Conservation (phyloP, 495 filamentous ascomycete genomes). For the Neurospora hispaniola region DNA sequence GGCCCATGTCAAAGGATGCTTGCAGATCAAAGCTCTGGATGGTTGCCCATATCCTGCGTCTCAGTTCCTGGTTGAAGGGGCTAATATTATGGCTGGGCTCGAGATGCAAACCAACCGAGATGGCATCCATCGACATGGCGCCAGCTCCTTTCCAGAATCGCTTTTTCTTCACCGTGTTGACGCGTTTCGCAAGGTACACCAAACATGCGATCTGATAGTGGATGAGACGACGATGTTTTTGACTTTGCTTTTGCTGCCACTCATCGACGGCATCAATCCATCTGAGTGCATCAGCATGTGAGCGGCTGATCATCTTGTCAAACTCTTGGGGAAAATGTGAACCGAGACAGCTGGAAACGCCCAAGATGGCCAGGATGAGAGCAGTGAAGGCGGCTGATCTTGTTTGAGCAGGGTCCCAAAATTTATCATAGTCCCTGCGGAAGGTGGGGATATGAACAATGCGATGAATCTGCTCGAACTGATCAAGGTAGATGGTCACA, state of each 20-base stretch:
- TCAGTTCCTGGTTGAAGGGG: constrained; percentile 53
- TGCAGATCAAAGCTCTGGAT: constrained; percentile 52
- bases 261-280: constrained; percentile 31
- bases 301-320: constrained; percentile 24
- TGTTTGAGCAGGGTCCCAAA: constrained; percentile 30
- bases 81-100: constrained; percentile 33
- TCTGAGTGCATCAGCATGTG: constrained; percentile 21
- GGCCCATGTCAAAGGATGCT: constrained; percentile 46
- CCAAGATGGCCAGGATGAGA: constrained; percentile 32
- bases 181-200: constrained; percentile 33
- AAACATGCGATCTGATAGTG: constrained; percentile 38
- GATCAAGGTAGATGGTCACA: constrained; percentile 32
- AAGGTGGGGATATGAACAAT: constrained; percentile 38
- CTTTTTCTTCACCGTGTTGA: constrained; percentile 38
- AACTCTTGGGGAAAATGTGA: constrained; percentile 23
- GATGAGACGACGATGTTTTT: constrained; percentile 32
- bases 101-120: constrained; percentile 46
- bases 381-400: constrained; percentile 37
- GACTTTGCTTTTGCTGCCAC: constrained; percentile 29
- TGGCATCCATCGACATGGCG: constrained; percentile 43
- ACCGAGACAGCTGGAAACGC: constrained; percentile 27
- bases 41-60: constrained; percentile 53
- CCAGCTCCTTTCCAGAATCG: constrained; percentile 46
- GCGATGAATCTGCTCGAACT: constrained; percentile 36
- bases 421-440: constrained; percentile 30